phyloP scores from a whole-genome alignment of 1,139 yeast genomes.

The Geotrichum candidum region DNA sequence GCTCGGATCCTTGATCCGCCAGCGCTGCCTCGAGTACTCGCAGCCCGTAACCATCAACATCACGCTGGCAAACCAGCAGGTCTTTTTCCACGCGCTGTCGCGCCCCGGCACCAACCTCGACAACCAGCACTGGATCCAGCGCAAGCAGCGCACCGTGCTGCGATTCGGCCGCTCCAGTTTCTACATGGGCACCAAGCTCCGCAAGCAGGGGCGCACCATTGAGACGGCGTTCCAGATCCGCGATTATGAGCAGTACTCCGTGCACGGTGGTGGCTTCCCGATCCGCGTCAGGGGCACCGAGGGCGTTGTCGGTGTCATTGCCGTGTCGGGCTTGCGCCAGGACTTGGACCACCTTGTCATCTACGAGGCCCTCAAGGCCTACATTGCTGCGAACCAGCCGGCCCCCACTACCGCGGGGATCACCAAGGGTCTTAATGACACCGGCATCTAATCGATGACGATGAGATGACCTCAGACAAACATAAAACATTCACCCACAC shows the following conservation, averaged over 20 bases:
- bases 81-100: constrained; percentile 47
- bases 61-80: constrained; percentile 46
- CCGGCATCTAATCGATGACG: neutral
- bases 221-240: constrained; percentile 40
- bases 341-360: constrained; percentile 32
- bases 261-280: constrained; percentile 62
- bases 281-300: constrained; percentile 43
- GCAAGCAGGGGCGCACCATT: constrained; percentile 27
- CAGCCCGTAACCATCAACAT: constrained; percentile 48
- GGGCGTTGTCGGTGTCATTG: constrained; percentile 48
- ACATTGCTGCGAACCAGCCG: constrained; percentile 4
- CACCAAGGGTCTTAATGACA: neutral
- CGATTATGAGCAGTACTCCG: constrained; percentile 44
- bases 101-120: constrained; percentile 44
- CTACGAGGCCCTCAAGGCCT: constrained; percentile 18
- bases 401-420: neutral
- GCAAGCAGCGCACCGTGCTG: constrained; percentile 49
- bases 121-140: constrained; percentile 54
- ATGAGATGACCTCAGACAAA: no score
- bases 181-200: constrained; percentile 46
- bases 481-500: no score
- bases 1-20: constrained; percentile 31
- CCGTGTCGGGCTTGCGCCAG: constrained; percentile 51
- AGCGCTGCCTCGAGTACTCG: constrained; percentile 24
- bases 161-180: constrained; percentile 52